phyloP scores from a whole-genome alignment of 1,284 basidiomycete genomes.

The Acaromyces ingoldii region DNA sequence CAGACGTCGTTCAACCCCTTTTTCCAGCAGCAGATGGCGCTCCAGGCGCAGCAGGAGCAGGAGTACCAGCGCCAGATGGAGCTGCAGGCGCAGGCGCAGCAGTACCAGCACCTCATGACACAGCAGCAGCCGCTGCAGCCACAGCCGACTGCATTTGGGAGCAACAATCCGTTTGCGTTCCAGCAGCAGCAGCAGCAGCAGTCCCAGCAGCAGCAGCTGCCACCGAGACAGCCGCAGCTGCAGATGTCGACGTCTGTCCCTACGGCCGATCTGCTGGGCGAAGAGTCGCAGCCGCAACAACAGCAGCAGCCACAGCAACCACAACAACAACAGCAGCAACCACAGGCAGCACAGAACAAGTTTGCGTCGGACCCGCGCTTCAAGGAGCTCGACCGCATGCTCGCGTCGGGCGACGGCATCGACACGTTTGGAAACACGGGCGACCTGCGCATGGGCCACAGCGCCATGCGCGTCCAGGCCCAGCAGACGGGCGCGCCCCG shows the following conservation, averaged over 20 bases:
- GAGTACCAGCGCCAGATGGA: constrained; percentile 52
- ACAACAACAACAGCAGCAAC: constrained; percentile 12
- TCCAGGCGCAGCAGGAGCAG: constrained; percentile 59
- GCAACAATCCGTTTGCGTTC: constrained; percentile 86
- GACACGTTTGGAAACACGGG: constrained; percentile 51
- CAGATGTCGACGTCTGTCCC: constrained; percentile 25
- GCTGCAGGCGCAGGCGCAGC: constrained; percentile 51
- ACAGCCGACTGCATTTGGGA: constrained; percentile 65
- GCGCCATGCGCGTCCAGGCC: constrained; percentile 21
- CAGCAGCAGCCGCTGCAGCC: constrained; percentile 52
- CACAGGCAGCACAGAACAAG: constrained; percentile 9
- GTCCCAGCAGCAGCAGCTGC: constrained; percentile 23
- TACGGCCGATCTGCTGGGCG: constrained; percentile 21
- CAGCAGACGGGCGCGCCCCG: constrained; percentile 1
- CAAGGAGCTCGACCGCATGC: constrained; percentile 45
- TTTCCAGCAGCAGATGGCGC: constrained; percentile 58
- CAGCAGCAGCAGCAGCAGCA: constrained; percentile 18
- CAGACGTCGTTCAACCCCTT: constrained; percentile 41
- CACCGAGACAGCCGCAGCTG: constrained; percentile 19
- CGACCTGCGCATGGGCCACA: constrained; percentile 44
- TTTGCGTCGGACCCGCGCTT: constrained; percentile 14
- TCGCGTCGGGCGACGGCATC: constrained; percentile 45
- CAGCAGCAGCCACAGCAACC: constrained; percentile 10
- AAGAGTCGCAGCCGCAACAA: constrained; percentile 11
- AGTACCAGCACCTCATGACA: constrained; percentile 53